These are phyloP conservation scores for Astragalus membranaceus DNA, from an alignment of 306 rosid species.

Conservation along the genomic window DNA sequence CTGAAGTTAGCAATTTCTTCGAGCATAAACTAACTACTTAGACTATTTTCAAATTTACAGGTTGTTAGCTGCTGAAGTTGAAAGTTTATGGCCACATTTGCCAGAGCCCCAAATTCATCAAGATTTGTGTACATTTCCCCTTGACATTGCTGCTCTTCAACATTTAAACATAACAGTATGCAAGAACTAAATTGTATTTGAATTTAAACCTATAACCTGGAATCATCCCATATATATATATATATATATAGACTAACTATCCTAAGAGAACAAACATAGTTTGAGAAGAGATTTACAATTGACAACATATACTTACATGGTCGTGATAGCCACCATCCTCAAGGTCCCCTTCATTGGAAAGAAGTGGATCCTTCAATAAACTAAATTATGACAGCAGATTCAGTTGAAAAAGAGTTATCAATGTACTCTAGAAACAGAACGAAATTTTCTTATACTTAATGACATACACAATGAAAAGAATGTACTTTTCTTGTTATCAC, in stretches of 20 bases:
- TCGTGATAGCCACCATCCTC: constrained; percentile 58
- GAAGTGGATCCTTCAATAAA: constrained; percentile 68
- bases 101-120: neutral
- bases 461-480: neutral
- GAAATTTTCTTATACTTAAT: neutral
- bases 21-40: neutral
- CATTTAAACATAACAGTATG: neutral
- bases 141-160: neutral
- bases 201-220: neutral
- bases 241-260: neutral
- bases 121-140: neutral
- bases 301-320: constrained; percentile 46
- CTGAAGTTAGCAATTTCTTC: neutral
- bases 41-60: neutral
- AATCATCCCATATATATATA: neutral
- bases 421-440: constrained; percentile 13
- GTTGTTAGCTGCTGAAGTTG: neutral
- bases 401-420: neutral
- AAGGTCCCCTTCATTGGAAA: constrained; percentile 46
- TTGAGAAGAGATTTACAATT: constrained; percentile 8
- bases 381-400: constrained; percentile 41
- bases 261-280: constrained; percentile 1
- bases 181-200: neutral
- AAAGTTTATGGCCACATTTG: neutral
- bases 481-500: neutral